Base-by-base conservation (phyloP, 257 asterid species). In the Solanum lignicaule region DNA sequence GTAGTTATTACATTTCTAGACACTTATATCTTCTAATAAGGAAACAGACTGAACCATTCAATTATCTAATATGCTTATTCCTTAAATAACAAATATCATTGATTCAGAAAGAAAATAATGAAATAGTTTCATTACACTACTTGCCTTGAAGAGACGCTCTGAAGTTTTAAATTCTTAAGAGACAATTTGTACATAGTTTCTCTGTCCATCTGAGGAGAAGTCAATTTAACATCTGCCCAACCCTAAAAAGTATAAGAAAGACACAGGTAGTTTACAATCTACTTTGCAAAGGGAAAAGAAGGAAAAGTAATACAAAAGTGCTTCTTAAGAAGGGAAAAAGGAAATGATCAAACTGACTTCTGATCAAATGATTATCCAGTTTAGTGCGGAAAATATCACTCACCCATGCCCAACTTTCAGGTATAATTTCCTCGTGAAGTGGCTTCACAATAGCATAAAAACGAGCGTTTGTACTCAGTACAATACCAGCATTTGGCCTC, bases 401-500 rank as follows among this genome's bases (percentile, higher is more conserved):
- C 91, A 96, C 99, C 99, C 96, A 96, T 32, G 96, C 95, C 96
- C 98, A 95, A 89, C 95, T 91, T n/a, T 94, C 95, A 27, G 97
- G 93, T 89, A 87, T 92, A 72, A 88, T 38, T 86, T 97, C 96
- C 83, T 92, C 94, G 81, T 93, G 89, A 85, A 94, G 91, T 66
- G 98, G 99, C 90, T 94, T 95, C 86, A 96, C 98, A 89, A 96
- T 95, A 52, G 98, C 98, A 81, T 95, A 97, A 91, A 97, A 96
- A 58, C 99, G 95, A 82, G 99, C 96, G 91, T 97, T 97, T 32
- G 99, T 96, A 88, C 99, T 97, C 88, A 97, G 93, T 21, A 97
- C 99, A 86, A 95, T 93, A 90, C 99, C 99, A 31, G 99, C 97
- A 92, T 96, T 95, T 38, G 98, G 99, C 95, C 98, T 95, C 95